Evolutionary conservation across 148 eudicot species (phyloP).

Genomic region (Talinum fruticosum): DNA sequence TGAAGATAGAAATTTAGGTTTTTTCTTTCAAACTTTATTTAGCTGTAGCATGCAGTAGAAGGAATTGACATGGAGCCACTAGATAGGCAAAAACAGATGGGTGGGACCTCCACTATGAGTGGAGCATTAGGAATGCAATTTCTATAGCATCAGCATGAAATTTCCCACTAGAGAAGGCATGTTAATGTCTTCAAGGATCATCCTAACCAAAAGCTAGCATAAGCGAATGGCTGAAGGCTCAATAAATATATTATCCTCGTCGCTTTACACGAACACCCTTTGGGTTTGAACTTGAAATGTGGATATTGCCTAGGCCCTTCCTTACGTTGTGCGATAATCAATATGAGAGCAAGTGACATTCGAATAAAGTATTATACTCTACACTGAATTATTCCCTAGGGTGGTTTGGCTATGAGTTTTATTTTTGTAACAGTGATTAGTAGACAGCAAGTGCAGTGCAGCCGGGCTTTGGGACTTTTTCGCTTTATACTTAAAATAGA

Average conservation of each 20-base stretch:
- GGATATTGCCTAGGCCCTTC: no score
- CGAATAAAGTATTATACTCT: no score
- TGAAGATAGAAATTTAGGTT: neutral
- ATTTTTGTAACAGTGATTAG: neutral
- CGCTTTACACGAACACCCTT: no score
- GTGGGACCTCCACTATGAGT: neutral
- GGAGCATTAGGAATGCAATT: neutral
- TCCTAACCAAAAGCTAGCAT: no score
- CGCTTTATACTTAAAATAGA: neutral
- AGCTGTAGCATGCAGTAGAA: neutral
- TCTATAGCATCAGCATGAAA: neutral
- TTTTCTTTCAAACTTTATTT: neutral
- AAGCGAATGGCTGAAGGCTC: no score
- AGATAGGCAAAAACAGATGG: neutral
- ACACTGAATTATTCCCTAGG: neutral
- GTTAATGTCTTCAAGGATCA: no score
- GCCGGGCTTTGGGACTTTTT: neutral
- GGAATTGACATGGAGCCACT: neutral
- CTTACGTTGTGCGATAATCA: no score
- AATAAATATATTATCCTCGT: no score
- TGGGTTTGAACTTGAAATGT: no score
- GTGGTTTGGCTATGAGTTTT: neutral
- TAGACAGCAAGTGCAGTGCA: neutral
- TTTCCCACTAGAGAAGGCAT: neutral
- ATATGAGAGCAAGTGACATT: no score